Evolutionary conservation across 441 rosid species (phyloP).

Genomic region (Erodium moschatum): DNA sequence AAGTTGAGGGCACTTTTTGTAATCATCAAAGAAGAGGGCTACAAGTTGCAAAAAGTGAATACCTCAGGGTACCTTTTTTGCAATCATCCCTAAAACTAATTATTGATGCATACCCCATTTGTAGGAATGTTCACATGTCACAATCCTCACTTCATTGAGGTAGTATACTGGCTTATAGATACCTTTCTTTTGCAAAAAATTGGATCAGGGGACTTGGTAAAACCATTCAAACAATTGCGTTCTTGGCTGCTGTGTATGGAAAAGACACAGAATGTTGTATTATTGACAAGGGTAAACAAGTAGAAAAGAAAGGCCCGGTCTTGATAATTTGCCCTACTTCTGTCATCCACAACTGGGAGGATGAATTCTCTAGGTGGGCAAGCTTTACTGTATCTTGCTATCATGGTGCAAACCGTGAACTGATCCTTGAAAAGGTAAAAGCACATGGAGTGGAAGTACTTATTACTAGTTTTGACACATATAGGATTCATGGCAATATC

Average conservation of each 20-base stretch:
- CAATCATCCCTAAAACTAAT: background rate
- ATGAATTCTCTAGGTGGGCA: constrained; percentile 80
- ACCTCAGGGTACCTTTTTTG: too few relatives aligned
- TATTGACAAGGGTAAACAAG: constrained; percentile 25
- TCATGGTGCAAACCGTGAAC: constrained; percentile 72
- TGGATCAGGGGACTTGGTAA: constrained; percentile 81
- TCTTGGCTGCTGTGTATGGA: constrained; percentile 70
- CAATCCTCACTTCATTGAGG: background rate
- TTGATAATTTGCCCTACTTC: constrained; percentile 82
- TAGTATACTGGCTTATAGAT: constrained; percentile 5
- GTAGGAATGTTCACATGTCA: background rate
- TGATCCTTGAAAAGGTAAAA: constrained; percentile 60
- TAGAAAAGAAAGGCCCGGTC: constrained; percentile 39
- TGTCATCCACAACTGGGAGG: constrained; percentile 85
- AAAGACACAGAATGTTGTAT: constrained; percentile 50
- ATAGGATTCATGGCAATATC: constrained; percentile 61
- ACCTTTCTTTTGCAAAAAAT: background rate
- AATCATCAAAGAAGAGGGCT: too few relatives aligned
- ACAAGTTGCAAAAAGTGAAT: too few relatives aligned
- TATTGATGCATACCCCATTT: background rate
- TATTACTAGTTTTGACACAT: constrained; percentile 78
- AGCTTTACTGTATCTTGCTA: constrained; percentile 54
- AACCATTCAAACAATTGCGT: constrained; percentile 89
- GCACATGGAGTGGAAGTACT: constrained; percentile 61
- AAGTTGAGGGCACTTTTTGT: too few relatives aligned